These are phyloP conservation scores for Galerina marginata DNA, from an alignment of 768 basidiomycete genomes.

Conservation along the genomic window DNA sequence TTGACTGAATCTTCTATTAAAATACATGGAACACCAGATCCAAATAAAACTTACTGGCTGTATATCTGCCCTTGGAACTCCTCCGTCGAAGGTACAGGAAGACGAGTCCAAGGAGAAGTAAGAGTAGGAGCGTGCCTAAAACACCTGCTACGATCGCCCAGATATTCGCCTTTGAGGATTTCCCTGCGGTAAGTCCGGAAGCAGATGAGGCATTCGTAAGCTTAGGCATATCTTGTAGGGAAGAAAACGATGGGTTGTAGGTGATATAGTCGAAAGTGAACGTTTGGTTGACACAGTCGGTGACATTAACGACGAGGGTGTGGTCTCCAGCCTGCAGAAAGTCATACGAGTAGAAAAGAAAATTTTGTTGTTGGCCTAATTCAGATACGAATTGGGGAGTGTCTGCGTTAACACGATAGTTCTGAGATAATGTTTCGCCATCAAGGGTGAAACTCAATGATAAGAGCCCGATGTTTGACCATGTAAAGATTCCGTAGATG, in stretches of 20 bases:
- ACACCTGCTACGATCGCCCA: constrained; percentile 5
- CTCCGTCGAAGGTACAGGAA: background rate
- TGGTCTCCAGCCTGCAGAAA: constrained; percentile 28
- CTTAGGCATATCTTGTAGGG: constrained; percentile 21
- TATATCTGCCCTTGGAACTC: background rate
- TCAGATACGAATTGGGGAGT: constrained; percentile 24
- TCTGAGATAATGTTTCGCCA: constrained; percentile 19
- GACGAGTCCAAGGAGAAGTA: constrained; percentile 5
- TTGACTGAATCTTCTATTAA: background rate
- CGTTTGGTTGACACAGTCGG: constrained; percentile 26
- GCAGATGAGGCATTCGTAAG: background rate
- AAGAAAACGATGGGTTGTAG: constrained; percentile 28
- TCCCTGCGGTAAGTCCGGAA: background rate
- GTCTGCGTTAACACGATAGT: constrained; percentile 24
- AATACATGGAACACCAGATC: background rate
- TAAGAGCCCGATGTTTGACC: constrained; percentile 26
- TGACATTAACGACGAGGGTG: constrained; percentile 28
- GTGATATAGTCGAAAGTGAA: constrained; percentile 33
- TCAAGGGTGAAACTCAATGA: constrained; percentile 30
- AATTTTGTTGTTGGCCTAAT: constrained; percentile 29
- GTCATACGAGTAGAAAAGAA: constrained; percentile 25
- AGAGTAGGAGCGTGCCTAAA: background rate
- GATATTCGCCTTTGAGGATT: constrained; percentile 4
- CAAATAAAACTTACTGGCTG: constrained; percentile 4
- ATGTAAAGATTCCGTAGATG: constrained; percentile 31